Evolutionary conservation across 1,284 basidiomycete species (phyloP).

Genomic region (Sphagnurus paluster): DNA sequence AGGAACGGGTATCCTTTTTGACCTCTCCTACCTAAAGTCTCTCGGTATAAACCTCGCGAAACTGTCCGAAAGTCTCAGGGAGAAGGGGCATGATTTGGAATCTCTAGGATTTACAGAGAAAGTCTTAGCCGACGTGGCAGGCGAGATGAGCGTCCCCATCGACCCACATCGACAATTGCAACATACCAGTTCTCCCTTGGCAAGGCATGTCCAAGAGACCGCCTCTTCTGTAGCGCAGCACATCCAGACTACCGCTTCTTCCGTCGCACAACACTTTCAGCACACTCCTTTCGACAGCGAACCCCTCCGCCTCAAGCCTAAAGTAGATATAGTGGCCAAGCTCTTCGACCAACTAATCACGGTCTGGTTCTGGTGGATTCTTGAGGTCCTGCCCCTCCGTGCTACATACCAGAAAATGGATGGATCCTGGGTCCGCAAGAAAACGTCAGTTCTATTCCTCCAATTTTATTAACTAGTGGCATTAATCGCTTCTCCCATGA

Average conservation of each 20-base stretch:
- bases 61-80: constrained; percentile 14
- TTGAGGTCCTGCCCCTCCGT: constrained; percentile 25
- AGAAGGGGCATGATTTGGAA: constrained; percentile 6
- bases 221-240: neutral
- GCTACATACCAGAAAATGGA: constrained; percentile 22
- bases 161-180: no score
- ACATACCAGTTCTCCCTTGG: no score
- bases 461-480: neutral
- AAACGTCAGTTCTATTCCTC: constrained; percentile 19
- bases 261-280: constrained; percentile 1
- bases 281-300: constrained; percentile 8
- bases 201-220: neutral
- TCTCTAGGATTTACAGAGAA: constrained; percentile 13
- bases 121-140: constrained; percentile 3
- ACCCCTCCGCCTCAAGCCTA: neutral
- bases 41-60: constrained; percentile 20
- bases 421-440: constrained; percentile 23
- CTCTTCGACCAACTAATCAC: constrained; percentile 24
- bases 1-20: constrained; percentile 21
- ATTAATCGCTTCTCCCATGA: neutral
- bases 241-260: neutral
- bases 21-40: constrained; percentile 14
- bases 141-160: no score
- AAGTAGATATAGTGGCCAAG: constrained; percentile 16
- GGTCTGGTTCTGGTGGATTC: constrained; percentile 21